Evolutionary conservation across 179 eudicot genomes (phyloP).

Genomic region (Heliamphora pulchella): DNA sequence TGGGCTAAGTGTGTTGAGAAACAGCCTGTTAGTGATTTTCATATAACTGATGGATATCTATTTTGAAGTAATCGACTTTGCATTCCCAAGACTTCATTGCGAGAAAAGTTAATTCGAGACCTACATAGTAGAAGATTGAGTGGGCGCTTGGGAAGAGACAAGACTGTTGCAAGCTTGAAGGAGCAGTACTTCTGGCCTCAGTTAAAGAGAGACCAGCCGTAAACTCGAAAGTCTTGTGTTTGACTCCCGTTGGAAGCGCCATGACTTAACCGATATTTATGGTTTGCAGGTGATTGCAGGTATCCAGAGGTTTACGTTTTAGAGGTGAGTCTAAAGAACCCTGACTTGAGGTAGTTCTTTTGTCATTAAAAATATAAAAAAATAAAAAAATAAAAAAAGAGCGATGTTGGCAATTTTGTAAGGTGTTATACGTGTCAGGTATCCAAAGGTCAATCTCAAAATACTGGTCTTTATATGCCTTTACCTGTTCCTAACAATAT

Average conservation of each 20-base stretch:
- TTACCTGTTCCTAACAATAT: constrained; percentile 7
- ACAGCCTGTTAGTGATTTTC: not conserved
- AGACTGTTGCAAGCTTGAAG: not conserved
- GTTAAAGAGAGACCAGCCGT: not conserved
- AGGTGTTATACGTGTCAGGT: constrained; percentile 1
- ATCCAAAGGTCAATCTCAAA: constrained; percentile 6
- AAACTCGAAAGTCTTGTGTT: too few relatives aligned
- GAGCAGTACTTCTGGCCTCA: constrained; percentile 7
- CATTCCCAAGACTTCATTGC: not conserved
- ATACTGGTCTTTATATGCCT: constrained; percentile 13
- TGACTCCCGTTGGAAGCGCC: too few relatives aligned
- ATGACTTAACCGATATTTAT: too few relatives aligned
- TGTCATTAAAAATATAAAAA: too few relatives aligned
- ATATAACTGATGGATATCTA: not conserved
- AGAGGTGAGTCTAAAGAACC: too few relatives aligned
- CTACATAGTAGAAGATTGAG: constrained; percentile 7
- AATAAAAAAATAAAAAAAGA: too few relatives aligned
- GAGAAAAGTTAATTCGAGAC: constrained; percentile 8
- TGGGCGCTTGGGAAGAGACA: constrained; percentile 14
- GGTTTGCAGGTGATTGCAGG: too few relatives aligned
- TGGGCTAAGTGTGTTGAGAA: not conserved
- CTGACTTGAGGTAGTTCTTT: too few relatives aligned
- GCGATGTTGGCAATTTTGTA: constrained; percentile 9
- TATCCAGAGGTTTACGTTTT: too few relatives aligned
- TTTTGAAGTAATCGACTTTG: not conserved